These are phyloP conservation scores for Ogataea dorogensis DNA, from an alignment of 805 yeast genomes.

Conservation along the genomic window DNA sequence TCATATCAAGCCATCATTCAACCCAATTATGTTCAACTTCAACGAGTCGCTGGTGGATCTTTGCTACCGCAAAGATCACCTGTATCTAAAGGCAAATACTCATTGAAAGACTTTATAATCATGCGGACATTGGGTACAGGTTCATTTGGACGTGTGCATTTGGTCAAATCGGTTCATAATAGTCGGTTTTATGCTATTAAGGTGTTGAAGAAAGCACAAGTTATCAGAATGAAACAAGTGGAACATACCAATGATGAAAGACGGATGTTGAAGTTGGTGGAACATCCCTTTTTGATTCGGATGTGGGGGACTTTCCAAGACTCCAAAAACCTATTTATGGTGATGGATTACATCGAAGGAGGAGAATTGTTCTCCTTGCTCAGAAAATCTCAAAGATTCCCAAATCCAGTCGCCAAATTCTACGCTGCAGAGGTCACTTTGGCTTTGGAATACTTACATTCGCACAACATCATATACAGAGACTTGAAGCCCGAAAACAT, in stretches of 20 bases:
- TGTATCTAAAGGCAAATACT: constrained; percentile 55
- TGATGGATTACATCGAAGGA: constrained; percentile 66
- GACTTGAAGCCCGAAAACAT: constrained; percentile 64
- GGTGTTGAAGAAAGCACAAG: constrained; percentile 55
- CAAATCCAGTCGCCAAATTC: constrained; percentile 62
- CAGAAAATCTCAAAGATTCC: constrained; percentile 57
- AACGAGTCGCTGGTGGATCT: constrained; percentile 29
- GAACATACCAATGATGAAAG: constrained; percentile 65
- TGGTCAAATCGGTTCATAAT: constrained; percentile 57
- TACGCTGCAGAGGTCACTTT: constrained; percentile 62
- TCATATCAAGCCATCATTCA: constrained; percentile 38
- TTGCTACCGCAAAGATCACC: constrained; percentile 32
- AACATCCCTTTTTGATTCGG: constrained; percentile 58
- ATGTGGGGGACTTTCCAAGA: constrained; percentile 71
- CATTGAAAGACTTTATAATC: constrained; percentile 54
- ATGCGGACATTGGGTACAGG: constrained; percentile 61
- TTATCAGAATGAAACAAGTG: constrained; percentile 60
- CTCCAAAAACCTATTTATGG: constrained; percentile 55
- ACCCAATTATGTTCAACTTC: constrained; percentile 30
- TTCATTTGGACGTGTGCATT: constrained; percentile 59
- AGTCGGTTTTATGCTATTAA: constrained; percentile 61
- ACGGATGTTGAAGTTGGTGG: constrained; percentile 55
- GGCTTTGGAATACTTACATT: constrained; percentile 57
- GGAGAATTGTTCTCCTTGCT: constrained; percentile 58
- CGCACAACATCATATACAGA: constrained; percentile 56